A percentile compares a stretch with the other conserved stretches of the same genome.
phyloP scores from a whole-genome alignment of 2,329 filamentous ascomycete species.

The Ceratocystis colombiana region DNA sequence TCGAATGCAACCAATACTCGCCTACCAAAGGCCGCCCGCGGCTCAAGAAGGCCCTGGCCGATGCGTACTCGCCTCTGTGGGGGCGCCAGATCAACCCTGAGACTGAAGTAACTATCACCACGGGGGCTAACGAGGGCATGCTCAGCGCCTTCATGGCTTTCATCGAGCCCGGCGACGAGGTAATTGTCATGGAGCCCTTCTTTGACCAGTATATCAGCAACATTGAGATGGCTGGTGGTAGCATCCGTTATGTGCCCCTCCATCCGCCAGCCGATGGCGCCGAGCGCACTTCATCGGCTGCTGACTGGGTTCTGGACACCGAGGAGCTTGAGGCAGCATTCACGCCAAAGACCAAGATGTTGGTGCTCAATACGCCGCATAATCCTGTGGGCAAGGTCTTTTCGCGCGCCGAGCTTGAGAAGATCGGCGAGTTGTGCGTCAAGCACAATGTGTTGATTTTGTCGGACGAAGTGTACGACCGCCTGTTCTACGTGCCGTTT shows the following conservation, averaged over 20 bases:
- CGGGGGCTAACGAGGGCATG: constrained; percentile 84
- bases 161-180: constrained; percentile 86
- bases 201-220: constrained; percentile 99
- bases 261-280: constrained; percentile 76
- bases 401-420: constrained; percentile 68
- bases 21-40: constrained; percentile 88
- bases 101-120: constrained; percentile 90
- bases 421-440: constrained; percentile 78
- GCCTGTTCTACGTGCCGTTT: constrained; percentile 89
- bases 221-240: constrained; percentile 95
- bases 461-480: constrained; percentile 87
- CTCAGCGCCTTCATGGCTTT: constrained; percentile 97
- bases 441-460: constrained; percentile 91
- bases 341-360: constrained; percentile 85
- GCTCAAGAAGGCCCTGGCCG: constrained; percentile 82
- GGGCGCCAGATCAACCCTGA: constrained; percentile 73
- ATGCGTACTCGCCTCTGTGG: constrained; percentile 86
- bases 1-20: constrained; percentile 98
- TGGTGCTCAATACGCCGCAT: constrained; percentile 77
- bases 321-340: constrained; percentile 70
- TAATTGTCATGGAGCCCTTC: constrained; percentile 96
- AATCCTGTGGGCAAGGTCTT: constrained; percentile 97
- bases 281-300: constrained; percentile 68
- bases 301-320: constrained; percentile 82
- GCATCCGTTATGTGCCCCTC: constrained; percentile 89